Percentiles rank a stretch among this genome's conserved stretches.
Conservation (phyloP, 192 early-diverging fungal genomes). For the Irineochytrium annulatum region DNA sequence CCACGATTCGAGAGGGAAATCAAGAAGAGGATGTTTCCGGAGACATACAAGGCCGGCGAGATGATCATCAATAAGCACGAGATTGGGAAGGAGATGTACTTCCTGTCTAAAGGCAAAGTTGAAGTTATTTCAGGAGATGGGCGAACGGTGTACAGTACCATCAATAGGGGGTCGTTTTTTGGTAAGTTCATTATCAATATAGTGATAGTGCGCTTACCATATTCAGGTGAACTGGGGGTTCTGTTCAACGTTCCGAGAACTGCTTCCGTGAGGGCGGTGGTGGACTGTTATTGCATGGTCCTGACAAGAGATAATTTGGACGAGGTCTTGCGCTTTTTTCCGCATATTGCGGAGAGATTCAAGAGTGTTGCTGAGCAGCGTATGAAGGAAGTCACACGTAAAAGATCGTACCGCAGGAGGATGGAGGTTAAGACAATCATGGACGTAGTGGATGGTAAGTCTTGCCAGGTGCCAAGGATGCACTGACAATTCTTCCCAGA, state of each 20-base stretch:
- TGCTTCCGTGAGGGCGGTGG: conserved; percentile 39
- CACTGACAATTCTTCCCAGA: background rate
- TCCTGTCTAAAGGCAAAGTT: conserved; percentile 40
- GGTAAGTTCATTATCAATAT: conserved; percentile 21
- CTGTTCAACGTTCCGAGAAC: conserved; percentile 46
- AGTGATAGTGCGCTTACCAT: background rate
- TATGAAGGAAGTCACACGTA: conserved; percentile 29
- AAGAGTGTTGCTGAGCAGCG: conserved; percentile 26
- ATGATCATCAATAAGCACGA: conserved; percentile 40
- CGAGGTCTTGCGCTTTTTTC: conserved; percentile 30
- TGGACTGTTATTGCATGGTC: conserved; percentile 40
- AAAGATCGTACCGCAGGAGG: conserved; percentile 24
- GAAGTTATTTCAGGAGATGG: conserved; percentile 41
- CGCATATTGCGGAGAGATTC: conserved; percentile 32
- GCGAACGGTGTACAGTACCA: conserved; percentile 28
- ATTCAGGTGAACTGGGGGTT: conserved; percentile 41
- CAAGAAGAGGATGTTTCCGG: conserved; percentile 32
- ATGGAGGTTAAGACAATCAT: conserved; percentile 24
- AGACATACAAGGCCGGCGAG: conserved; percentile 30
- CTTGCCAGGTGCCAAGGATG: background rate
- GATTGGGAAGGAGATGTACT: conserved; percentile 45
- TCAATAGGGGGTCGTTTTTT: conserved; percentile 42
- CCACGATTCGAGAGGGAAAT: conserved; percentile 36
- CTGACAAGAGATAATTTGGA: conserved; percentile 34
- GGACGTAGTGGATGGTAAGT: conserved; percentile 20